Base-by-base conservation (phyloP, 1,284 basidiomycete species). In the Irpex sp. region DNA sequence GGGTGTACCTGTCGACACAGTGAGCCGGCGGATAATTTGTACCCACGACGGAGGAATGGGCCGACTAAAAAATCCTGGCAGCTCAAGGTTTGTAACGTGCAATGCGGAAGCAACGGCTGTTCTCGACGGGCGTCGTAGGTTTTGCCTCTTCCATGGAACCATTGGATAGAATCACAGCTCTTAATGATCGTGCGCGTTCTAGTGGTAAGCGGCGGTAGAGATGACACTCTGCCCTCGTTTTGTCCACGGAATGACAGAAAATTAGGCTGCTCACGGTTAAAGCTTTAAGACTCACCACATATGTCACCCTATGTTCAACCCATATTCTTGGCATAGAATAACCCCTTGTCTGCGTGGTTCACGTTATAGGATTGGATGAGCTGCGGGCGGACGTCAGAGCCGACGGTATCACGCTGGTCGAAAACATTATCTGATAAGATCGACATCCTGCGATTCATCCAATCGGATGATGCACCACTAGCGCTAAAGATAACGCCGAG, bases 361-460 rank as follows among this genome's bases (percentile, higher is more conserved):
- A 31, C 53, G 13, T 15, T 11, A 36, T 46, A 58, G 57, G 43
- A 47, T 39, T 43, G 57, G 37, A 26, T 15, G 57, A 46, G 43
- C 37, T 35, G 57, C 11, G 43, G 33, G 7, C 13, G n/a, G 3
- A 13, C 7, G 43, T 21, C 57, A 35, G 15, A 26, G 37, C n/a
- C 43, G 54, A 13, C 39, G 21, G 35, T 17, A 61, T 19, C 51
- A 55, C 37, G 31, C 50, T 55, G 54, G 59, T 39, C 35, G 43
- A 47, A 55, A 57, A 9, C 57, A 57, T 57, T 61, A 61, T 61
- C 60, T 55, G 59, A 55, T 46, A 61, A 55, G 59, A 61, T 61
- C 71, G 74, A 74, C 73, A 72, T 75, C 75, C 75, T 75, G 73
- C 76, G 75, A 76, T 78, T 78, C 76, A 75, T 76, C 72, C 74